Percentiles rank a stretch among this genome's conserved stretches.
Evolutionary conservation across 2,329 filamentous ascomycete species (phyloP).

Genomic region (Mariannaea elegans): DNA sequence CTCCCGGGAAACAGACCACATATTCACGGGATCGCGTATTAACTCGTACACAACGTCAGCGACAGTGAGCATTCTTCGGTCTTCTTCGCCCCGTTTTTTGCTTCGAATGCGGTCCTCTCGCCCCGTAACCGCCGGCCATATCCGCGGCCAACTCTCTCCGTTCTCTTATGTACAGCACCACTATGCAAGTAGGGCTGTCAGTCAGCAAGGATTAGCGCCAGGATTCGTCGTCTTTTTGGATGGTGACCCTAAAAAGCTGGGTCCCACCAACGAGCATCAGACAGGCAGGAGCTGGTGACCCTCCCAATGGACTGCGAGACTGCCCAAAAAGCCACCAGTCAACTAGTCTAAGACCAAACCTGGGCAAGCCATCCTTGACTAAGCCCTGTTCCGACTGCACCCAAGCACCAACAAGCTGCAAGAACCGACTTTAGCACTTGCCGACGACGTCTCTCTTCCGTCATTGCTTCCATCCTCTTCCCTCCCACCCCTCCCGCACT

Average conservation of each 20-base stretch:
- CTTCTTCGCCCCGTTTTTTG: background rate
- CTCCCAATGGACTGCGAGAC: background rate
- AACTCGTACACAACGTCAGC: constrained; percentile 9
- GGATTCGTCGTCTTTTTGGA: background rate
- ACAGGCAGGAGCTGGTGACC: constrained; percentile 20
- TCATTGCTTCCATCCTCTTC: constrained; percentile 36
- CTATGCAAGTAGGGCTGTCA: background rate
- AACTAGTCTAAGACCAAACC: background rate
- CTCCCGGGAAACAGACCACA: no score
- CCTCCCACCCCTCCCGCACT: constrained; percentile 1
- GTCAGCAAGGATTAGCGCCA: constrained; percentile 15
- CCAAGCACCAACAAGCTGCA: constrained; percentile 3
- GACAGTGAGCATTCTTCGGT: constrained; percentile 8
- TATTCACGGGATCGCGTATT: no score
- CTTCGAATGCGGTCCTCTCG: background rate
- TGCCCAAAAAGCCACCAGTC: background rate
- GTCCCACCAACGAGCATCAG: constrained; percentile 18
- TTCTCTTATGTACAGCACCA: no score
- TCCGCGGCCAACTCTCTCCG: constrained; percentile 7
- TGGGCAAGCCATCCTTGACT: constrained; percentile 11
- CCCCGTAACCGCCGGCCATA: constrained; percentile 12
- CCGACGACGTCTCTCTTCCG: constrained; percentile 33
- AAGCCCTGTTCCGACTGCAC: constrained; percentile 10
- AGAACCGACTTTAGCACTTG: constrained; percentile 4
- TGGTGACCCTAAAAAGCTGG: constrained; percentile 9